Base-by-base conservation (phyloP, 441 rosid genomes). In the Euphorbia celastroides region DNA sequence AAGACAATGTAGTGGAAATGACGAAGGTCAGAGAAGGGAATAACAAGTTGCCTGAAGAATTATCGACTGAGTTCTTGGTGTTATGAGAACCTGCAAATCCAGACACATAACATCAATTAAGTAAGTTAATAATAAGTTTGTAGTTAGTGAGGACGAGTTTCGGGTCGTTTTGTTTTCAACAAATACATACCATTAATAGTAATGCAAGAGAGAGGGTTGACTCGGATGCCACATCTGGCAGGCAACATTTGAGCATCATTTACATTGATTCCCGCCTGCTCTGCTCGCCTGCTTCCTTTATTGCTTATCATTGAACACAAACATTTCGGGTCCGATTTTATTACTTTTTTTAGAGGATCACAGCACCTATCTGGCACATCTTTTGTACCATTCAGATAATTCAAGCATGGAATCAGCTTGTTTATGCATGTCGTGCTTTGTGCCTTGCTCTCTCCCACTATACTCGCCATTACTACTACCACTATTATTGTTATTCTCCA, bases 181-280 rank as follows among this genome's bases (percentile, higher is more conserved):
- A 3, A 9, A 34, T 34, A 34, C 38, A 34, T 4, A 80, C 86
- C 70, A 46, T 7, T 46, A 28, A 74, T 57, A 28, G 75, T 60
- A 41, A 87, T 69, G 79, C 93, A 91, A 51, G 69, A 71, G 7
- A 88, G 54, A 1, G 90, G 97, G 50, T 86, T 88, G 62, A 91
- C 81, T 54, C 71, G 89, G 36, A 79, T 81, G 5, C 96, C 97
- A 69, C 96, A 88, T 70, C 86, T 74, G 11, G 81, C 90, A 13
- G 92, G 97, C 70, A 91, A 60, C 68, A 83, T 77, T 66, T 91
- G 92, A 57, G 97, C 96, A 71, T 82, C 79, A 16, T 63, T 75
- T 7, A 84, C 69, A 60, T 88, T 74, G 31, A 86, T 87, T 59
- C 93, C 96, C 3, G 86, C 88, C 78, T 27, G 71, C 70, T 88